phyloP scores from a whole-genome alignment of 768 basidiomycete genomes.

The Scleroderma citrinum region DNA sequence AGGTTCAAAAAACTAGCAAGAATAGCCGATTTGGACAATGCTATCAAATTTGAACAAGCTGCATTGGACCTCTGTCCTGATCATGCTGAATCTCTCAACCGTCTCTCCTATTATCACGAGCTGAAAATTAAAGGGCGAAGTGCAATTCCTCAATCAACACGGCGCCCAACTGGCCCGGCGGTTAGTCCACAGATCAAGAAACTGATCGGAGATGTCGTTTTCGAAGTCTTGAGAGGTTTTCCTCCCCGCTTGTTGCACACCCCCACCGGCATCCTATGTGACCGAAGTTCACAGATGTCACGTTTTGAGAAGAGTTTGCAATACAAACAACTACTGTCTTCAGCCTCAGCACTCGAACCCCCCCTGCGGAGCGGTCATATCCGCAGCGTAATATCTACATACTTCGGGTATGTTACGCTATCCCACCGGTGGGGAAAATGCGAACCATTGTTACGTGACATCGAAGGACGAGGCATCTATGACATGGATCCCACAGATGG shows the following conservation, averaged over 20 bases:
- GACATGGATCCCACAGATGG: neutral
- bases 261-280: neutral
- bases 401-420: neutral
- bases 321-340: neutral
- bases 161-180: no score
- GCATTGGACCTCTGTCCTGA: neutral
- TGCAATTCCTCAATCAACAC: no score
- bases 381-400: neutral
- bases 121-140: no score
- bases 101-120: no score
- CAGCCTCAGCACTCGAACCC: neutral
- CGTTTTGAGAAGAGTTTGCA: neutral
- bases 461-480: neutral
- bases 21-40: neutral
- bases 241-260: neutral
- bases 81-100: neutral
- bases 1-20: neutral
- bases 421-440: no score
- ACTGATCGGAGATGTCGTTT: neutral
- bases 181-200: neutral
- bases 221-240: neutral
- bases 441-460: no score
- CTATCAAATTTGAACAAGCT: neutral
- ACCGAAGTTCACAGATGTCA: neutral
- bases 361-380: neutral